Percentiles rank a stretch among this genome's conserved stretches.
These are phyloP conservation scores for Fusarium nisikadoi DNA, from an alignment of 2,329 filamentous ascomycete genomes.

Conservation along the genomic window DNA sequence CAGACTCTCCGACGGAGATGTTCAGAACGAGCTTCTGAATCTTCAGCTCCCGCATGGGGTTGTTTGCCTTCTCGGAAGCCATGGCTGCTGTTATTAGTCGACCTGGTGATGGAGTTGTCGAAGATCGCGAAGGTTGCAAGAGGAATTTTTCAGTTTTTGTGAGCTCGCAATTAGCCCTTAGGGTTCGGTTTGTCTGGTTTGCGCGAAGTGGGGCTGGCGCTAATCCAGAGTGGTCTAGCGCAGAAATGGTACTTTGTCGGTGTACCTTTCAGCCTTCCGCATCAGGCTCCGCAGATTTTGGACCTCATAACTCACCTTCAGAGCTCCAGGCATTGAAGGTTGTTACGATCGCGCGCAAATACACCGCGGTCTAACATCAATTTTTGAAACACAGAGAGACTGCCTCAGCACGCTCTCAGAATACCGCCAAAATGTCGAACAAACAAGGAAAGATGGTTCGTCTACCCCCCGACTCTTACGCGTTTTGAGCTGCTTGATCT, in stretches of 20 bases:
- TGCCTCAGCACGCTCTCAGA: slow-evolving; percentile 47
- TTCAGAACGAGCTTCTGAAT: slow-evolving; percentile 99
- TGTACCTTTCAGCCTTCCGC: slow-evolving; percentile 53
- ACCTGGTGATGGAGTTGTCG: slow-evolving; percentile 51
- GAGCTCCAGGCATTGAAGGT: slow-evolving; percentile 58
- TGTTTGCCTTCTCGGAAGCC: slow-evolving; percentile 84
- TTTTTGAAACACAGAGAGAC: slow-evolving; percentile 56
- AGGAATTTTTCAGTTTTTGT: slow-evolving; percentile 49
- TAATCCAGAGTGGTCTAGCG: slow-evolving; percentile 42
- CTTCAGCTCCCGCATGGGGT: slow-evolving; percentile 99
- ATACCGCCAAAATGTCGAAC: slow-evolving; percentile 60
- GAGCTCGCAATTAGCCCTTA: slow-evolving; percentile 45
- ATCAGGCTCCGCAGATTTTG: slow-evolving; percentile 60
- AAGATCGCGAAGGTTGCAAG: slow-evolving; percentile 43
- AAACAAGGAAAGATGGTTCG: slow-evolving; percentile 99
- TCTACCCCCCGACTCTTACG: slow-evolving; percentile 35
- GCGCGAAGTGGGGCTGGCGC: slow-evolving; percentile 15
- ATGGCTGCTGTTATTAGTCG: slow-evolving; percentile 54
- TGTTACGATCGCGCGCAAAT: slow-evolving; percentile 51
- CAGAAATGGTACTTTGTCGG: slow-evolving; percentile 42
- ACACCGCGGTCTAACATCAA: slow-evolving; percentile 53
- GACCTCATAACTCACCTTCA: slow-evolving; percentile 53
- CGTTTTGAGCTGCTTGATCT: slow-evolving; percentile 51
- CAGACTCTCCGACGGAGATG: slow-evolving; percentile 99
- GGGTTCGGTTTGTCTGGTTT: no score